Base-by-base conservation (phyloP, 371 early-diverging fungal species). In the Mortierella sp. region DNA sequence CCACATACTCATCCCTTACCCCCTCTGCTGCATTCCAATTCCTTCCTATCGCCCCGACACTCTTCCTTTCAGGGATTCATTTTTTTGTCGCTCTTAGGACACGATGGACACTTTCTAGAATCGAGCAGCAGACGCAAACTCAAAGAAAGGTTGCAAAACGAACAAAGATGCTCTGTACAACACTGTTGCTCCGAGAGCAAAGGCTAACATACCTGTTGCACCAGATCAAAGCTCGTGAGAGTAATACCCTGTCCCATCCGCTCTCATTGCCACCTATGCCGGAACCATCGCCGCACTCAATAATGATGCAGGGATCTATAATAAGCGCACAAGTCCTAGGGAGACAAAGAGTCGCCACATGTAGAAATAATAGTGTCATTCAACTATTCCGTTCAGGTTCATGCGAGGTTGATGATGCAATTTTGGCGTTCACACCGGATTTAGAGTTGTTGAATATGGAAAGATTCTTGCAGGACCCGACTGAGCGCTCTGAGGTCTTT, bases 21-120 rank as follows among this genome's bases (percentile, higher is more conserved):
- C 10, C 51, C 32, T 10, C 64, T 5, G 24, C 40, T 28, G n/a
- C 62, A 35, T 52, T 66, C 14, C 54, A 37, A 24, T 37, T 66
- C 28, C 66, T 66, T 39, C 55, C 66, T 5, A 24, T 72, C 2
- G 28, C 35, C 35, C 68, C 73, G n/a, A 58, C 64, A 10, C 30
- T 70, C 6, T 61, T 75, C 39, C 37, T 75, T 30, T 64, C 65
- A 16, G 69, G 69, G 28, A 65, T 70, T 10, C 75, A 70, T 45
- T 55, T 70, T 24, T 60, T 75, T 22, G 61, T 61, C 1, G 70
- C 75, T 24, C 54, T 69, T 20, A 65, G 60, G 40, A 63, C 62
- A 5, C 70, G 37, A 0, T 61, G 61, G 60, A 60, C 61, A 6
- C 52, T 69, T 12, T n/a, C n/a, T 14, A n/a, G 24, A 18, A 64